These are phyloP conservation scores for Ampelomyces quisqualis DNA, from an alignment of 2,329 filamentous ascomycete species.

Conservation along the genomic window DNA sequence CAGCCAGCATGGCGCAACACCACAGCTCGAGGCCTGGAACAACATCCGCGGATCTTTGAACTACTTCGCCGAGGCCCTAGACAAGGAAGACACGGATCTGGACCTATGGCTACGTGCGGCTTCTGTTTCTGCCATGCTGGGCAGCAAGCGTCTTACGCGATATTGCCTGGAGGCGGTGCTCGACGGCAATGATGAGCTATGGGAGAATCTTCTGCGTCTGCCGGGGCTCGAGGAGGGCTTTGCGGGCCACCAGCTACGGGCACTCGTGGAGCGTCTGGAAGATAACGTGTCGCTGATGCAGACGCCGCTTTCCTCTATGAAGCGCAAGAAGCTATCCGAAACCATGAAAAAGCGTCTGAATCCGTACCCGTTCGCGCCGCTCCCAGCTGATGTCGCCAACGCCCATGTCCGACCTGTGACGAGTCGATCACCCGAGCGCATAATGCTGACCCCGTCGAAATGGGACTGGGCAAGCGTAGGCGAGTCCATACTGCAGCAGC, in stretches of 20 bases:
- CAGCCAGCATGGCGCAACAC: constrained; percentile 34
- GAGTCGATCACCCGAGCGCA: constrained; percentile 38
- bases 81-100: constrained; percentile 64
- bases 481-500: constrained; percentile 49
- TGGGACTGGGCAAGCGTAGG: constrained; percentile 54
- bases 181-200: constrained; percentile 60
- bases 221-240: constrained; percentile 51
- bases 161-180: constrained; percentile 65
- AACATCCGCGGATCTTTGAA: constrained; percentile 44
- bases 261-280: constrained; percentile 52
- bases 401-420: constrained; percentile 14
- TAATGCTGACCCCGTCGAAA: constrained; percentile 38
- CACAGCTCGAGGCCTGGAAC: constrained; percentile 34
- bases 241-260: constrained; percentile 39
- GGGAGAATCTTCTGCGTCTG: constrained; percentile 56
- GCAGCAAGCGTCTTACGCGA: constrained; percentile 59
- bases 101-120: constrained; percentile 64
- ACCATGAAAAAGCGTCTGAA: constrained; percentile 57
- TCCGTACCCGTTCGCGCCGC: constrained; percentile 50
- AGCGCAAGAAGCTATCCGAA: constrained; percentile 53
- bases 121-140: constrained; percentile 58
- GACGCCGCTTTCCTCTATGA: constrained; percentile 52
- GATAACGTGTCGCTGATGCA: constrained; percentile 59
- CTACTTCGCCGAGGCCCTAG: constrained; percentile 62
- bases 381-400: constrained; percentile 40